phyloP scores from a whole-genome alignment of 2,329 filamentous ascomycete genomes.

The Fusarium sp. region DNA sequence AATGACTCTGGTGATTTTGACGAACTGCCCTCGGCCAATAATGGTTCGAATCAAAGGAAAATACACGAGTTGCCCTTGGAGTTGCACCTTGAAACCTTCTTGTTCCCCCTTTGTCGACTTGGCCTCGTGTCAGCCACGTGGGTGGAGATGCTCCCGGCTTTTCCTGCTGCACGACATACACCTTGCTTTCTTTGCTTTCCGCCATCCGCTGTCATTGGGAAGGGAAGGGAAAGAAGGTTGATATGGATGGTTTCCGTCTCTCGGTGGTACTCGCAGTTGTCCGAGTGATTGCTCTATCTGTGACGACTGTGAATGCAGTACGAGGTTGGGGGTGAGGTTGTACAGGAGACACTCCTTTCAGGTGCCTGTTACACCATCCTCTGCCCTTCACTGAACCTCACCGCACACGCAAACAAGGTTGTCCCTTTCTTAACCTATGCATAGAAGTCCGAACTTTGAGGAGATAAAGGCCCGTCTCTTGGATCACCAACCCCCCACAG shows the following conservation, averaged over 20 bases:
- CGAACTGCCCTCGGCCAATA: neutral
- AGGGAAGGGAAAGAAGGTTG: neutral
- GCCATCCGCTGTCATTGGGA: neutral
- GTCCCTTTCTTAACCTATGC: constrained; percentile 1
- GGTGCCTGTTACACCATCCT: neutral
- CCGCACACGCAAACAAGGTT: neutral
- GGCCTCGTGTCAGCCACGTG: constrained; percentile 24
- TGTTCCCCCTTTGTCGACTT: neutral
- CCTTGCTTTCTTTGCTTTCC: constrained; percentile 4
- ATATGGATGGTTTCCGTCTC: neutral
- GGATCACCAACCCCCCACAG: constrained; percentile 13
- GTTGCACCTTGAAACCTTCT: neutral
- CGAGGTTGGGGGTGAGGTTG: constrained; percentile 2
- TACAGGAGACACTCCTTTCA: neutral
- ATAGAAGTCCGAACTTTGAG: neutral
- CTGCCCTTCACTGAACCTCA: neutral
- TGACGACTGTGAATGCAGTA: constrained; percentile 2
- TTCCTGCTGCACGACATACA: constrained; percentile 25
- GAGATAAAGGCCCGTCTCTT: constrained; percentile 12
- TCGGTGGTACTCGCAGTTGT: neutral
- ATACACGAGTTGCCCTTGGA: neutral
- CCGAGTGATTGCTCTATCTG: neutral
- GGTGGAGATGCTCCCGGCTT: neutral
- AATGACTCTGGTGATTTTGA: neutral
- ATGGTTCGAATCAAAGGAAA: neutral